Base-by-base conservation (phyloP, 139 green algal species). In the Ostreobium quekettii region DNA sequence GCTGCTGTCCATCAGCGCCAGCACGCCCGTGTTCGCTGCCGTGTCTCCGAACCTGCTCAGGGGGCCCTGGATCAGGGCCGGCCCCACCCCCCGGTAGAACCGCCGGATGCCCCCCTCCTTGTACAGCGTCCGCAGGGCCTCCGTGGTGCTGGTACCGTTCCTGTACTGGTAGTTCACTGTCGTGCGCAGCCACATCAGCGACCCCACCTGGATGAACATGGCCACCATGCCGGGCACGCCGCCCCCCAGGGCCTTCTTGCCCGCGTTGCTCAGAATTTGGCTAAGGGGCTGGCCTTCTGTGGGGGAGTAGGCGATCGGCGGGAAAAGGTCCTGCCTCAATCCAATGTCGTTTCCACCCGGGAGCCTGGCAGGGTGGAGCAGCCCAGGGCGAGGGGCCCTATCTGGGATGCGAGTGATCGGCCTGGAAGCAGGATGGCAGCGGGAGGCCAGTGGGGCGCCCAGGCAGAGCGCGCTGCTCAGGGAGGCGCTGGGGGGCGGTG, bases 21-120 rank as follows among this genome's bases (percentile, higher is more conserved):
- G 78, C 61, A 93, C 67, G 37, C 90, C 90, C 4, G 89, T 86
- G 78, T 97, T 96, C 58, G 87, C 83, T n/a, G 91, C 90, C 2
- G 91, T 97, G 82, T 97, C 91, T 47, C 91, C 90, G 77, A 97
- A 97, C 39, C 91, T 80, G 26, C 72, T 85, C 37, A 96, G 62
- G 4, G 90, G 90, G n/a, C 85, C 87, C 78, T 96, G 87, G 38
- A 95, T 75, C 28, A 96, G 81, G 0, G 89, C 89, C 11, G 88
- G 88, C 2, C 66, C 71, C n/a, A 96, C 46, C 32, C 91, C 91
- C 26, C 86, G 78, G 76, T 97, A 97, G 74, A 97, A 97, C 32
- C 91, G 82, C 2, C 75, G 68, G n/a, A 97, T 82, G 48, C 91
- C 91, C 24, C 90, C 90, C 29, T 97, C 84, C 31, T 56, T 76